Percentiles rank a stretch among this genome's conserved stretches.
Conservation (phyloP, 768 basidiomycete genomes). For the Suillus paluster region DNA sequence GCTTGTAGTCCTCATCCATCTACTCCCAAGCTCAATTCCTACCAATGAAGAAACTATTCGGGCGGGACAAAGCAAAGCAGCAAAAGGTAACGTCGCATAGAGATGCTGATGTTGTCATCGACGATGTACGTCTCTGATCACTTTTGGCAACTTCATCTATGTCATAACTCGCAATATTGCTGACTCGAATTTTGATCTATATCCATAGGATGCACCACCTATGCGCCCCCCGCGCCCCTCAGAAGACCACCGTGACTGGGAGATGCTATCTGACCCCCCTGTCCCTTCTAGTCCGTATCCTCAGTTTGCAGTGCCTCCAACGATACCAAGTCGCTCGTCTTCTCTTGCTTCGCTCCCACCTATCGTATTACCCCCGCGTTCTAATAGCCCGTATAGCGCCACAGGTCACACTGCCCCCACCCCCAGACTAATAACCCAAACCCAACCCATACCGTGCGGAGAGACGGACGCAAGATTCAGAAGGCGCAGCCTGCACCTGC, state of each 20-base stretch:
- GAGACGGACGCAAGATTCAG: slow-evolving; percentile 24
- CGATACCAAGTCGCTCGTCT: slow-evolving; percentile 51
- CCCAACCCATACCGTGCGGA: slow-evolving; percentile 24
- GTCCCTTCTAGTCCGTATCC: slow-evolving; percentile 20
- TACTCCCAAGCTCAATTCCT: not conserved
- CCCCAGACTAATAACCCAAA: slow-evolving; percentile 21
- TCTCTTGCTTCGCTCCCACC: slow-evolving; percentile 55
- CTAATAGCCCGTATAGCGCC: slow-evolving; percentile 52
- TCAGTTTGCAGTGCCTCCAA: slow-evolving; percentile 23
- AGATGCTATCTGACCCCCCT: slow-evolving; percentile 12
- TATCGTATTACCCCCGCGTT: slow-evolving; percentile 32
- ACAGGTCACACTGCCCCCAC: slow-evolving; percentile 24
- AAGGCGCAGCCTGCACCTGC: slow-evolving; percentile 34
- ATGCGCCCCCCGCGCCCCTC: not conserved
- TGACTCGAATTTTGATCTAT: not conserved
- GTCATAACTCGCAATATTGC: not conserved
- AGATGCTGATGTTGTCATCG: slow-evolving; percentile 31
- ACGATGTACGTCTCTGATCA: slow-evolving; percentile 26
- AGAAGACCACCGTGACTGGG: slow-evolving; percentile 8
- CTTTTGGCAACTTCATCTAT: not conserved
- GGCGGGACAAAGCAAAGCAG: slow-evolving; percentile 50
- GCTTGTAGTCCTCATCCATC: slow-evolving; percentile 6
- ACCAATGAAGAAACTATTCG: slow-evolving; percentile 65
- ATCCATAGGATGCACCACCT: not conserved
- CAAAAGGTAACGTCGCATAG: slow-evolving; percentile 33